Base-by-base conservation (phyloP, 1,139 yeast genomes). In the Candida sp. region DNA sequence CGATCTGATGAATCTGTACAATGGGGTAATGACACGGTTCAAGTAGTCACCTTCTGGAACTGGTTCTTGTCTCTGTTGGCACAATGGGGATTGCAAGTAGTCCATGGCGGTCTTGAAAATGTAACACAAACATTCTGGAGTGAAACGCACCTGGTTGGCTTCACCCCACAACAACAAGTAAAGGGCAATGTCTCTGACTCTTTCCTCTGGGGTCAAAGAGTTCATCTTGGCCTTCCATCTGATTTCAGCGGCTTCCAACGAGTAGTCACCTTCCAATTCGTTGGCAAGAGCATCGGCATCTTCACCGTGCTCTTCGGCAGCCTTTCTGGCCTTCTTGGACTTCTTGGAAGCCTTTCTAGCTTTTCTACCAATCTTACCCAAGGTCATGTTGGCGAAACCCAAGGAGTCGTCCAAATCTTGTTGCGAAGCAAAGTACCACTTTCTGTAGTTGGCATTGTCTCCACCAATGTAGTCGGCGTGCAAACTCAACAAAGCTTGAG, bases 401-500 rank as follows among this genome's bases (percentile, higher is more conserved):
- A 89, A 77, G 48, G 87, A 88, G 54, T 88, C 93, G 68, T 92
- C 97, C 59, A 90, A 75, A 69, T 90, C 96, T 54, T 91, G 72
- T 71, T 88, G 94, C 42, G 98, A 92, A 32, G 98, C 97, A 72
- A 94, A 91, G 70, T 90, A 94, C 99, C 99, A 94, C 67, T 90
- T 93, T 63, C 90, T 83, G 73, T 89, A 94, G 70, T 94, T 94
- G 31, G 98, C 88, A 56, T 91, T 84, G 57, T 88, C 88, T 49
- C 98, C 98, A 42, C 98, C 98, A 63, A 94, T 84, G 61, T 86
- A 87, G 52, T 88, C 89, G 0, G 87, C 89, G 67, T 88, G 92
- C 43, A 87, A 59, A 0, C 89, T 77, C 43, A 75, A 66, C 49
- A 88, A 70, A 0, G 93, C 91, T 44, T 69, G 73, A 1, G 56